phyloP scores from a whole-genome alignment of 805 yeast genomes.

The Limtongozyma cylindracea region DNA sequence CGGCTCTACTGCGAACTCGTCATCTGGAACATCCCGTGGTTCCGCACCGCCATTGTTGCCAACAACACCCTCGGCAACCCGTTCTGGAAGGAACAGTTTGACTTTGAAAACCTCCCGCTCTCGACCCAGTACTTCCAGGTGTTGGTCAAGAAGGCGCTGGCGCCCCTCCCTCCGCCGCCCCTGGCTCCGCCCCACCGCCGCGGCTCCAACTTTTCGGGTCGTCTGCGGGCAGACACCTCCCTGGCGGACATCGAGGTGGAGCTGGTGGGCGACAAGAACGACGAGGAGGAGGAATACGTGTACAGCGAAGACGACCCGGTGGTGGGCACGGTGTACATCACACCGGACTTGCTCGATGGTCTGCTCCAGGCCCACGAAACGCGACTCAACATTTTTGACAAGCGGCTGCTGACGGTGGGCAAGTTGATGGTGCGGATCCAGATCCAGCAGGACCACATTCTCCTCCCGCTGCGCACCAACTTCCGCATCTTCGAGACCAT shows the following conservation, averaged over 20 bases:
- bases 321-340: constrained; percentile 26
- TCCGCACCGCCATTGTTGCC: constrained; percentile 42
- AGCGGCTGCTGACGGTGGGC: constrained; percentile 23
- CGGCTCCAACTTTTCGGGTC: too few species aligned
- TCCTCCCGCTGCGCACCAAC: constrained; percentile 20
- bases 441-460: constrained; percentile 24
- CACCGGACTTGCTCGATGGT: constrained; percentile 26
- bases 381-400: constrained; percentile 18
- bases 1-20: constrained; percentile 42
- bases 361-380: constrained; percentile 7
- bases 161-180: too few species aligned
- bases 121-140: constrained; percentile 22
- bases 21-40: constrained; percentile 57
- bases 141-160: constrained; percentile 12
- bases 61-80: constrained; percentile 24
- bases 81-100: constrained; percentile 67
- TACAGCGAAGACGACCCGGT: constrained; percentile 12
- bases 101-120: constrained; percentile 32
- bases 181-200: too few species aligned
- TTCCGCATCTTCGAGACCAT: constrained; percentile 40
- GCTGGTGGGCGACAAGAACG: too few species aligned
- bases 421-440: constrained; percentile 24
- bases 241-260: too few species aligned
- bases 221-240: too few species aligned
- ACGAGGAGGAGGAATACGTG: too few species aligned